Base-by-base conservation (phyloP, 2,329 filamentous ascomycete genomes). In the Hirsutella thompsonii region DNA sequence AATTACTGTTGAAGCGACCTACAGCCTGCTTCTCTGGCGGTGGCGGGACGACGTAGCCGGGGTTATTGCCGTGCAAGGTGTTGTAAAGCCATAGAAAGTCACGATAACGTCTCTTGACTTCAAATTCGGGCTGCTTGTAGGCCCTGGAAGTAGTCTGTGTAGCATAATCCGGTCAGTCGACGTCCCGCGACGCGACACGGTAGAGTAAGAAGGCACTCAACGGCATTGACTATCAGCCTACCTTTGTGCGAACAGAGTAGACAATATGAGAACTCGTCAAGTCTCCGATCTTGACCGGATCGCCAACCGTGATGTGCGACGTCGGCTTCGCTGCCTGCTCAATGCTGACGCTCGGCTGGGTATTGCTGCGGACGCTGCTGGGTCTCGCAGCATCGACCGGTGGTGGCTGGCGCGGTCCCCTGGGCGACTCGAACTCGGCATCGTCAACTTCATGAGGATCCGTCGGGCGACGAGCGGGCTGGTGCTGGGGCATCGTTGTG, bases 51-150 rank as follows among this genome's bases (percentile, higher is more conserved):
- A 98, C 88, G 30, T 95, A 81, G 43, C 92, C 92, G 0, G 92
- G 92, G 53, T 92, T 95, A 60, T 94, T 98, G 46, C 80, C 82
- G 58, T 96, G 92, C 45, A 98, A 70, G 23, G 89, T 87, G 51
- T 82, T 95, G 62, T 98, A 98, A 21, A 98, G 78, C 92, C 92
- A 98, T 40, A 98, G 69, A 60, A 98, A 98, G 63, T 98, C 92
- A 44, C 89, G 81, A 62, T 96, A 98, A 55, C 92, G 79, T 52
- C 92, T 76, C 55, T 88, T 94, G 51, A 98, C 92, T 42, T 87
- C 81, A 55, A 98, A 96, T 55, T 94, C 89, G 40, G 85, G 72
- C 54, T 90, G 83, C 56, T 84, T 85, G 63, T 96, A 98, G 39
- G 88, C 92, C 67, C 95, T 95, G 30, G 90, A 96, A 1, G 87